Evolutionary conservation across 129 eudicot species (phyloP).

Genomic region (Flaveria brownii): DNA sequence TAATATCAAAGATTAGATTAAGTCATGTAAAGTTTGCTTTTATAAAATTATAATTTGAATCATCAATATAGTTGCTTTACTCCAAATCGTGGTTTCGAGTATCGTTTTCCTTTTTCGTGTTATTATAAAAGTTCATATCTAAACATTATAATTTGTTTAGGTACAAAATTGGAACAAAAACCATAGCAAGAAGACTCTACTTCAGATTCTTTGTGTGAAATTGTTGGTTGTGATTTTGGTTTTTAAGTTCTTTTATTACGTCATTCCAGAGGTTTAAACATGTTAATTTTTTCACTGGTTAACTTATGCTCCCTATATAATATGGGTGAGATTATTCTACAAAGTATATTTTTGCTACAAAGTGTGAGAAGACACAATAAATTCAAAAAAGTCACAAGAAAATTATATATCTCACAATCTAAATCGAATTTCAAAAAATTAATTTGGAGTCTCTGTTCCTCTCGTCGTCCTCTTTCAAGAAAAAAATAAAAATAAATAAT

Average conservation of each 20-base stretch:
- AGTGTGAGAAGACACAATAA: no score
- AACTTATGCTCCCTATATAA: no score
- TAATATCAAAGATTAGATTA: background rate
- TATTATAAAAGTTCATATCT: background rate
- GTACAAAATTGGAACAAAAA: background rate
- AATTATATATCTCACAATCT: no score
- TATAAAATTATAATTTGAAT: background rate
- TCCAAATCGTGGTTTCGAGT: background rate
- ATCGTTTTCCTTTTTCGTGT: background rate
- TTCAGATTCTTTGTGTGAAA: background rate
- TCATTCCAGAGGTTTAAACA: no score
- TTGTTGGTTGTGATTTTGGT: constrained; percentile 8
- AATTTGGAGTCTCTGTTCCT: no score
- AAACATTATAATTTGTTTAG: background rate
- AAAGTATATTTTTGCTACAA: no score
- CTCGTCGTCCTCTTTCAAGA: no score
- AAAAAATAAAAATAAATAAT: no score
- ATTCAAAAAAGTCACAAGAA: no score
- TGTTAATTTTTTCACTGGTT: no score
- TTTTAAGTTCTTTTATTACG: background rate
- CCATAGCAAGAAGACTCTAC: background rate
- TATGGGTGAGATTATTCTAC: no score
- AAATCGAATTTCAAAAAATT: no score
- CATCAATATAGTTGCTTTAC: constrained; percentile 12
- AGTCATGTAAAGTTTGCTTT: constrained; percentile 13